These are phyloP conservation scores for Alternaria ethzedia DNA, from an alignment of 2,329 filamentous ascomycete genomes.

Conservation along the genomic window DNA sequence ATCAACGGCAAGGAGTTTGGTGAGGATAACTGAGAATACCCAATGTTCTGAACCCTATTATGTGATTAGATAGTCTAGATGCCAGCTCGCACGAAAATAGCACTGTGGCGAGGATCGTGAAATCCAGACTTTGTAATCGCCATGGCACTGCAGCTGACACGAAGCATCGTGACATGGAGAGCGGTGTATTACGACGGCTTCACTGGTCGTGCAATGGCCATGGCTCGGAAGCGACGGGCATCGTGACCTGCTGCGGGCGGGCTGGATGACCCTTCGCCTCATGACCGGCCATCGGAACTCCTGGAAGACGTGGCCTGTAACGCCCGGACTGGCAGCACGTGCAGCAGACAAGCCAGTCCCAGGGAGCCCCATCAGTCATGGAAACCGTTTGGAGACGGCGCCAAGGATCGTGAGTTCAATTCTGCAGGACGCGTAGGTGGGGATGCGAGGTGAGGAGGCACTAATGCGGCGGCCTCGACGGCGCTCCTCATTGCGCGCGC, in stretches of 20 bases:
- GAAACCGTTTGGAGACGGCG: slow-evolving; percentile 14
- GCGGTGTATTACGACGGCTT: slow-evolving; percentile 32
- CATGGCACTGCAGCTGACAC: neutral
- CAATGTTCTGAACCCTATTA: neutral
- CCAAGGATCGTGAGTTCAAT: slow-evolving; percentile 42
- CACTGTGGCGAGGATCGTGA: slow-evolving; percentile 28
- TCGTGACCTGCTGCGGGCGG: slow-evolving; percentile 9
- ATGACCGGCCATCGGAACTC: neutral
- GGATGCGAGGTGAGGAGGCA: neutral
- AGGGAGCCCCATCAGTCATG: slow-evolving; percentile 35
- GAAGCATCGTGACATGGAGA: slow-evolving; percentile 33
- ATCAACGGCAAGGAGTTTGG: slow-evolving; percentile 35
- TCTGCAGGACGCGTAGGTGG: slow-evolving; percentile 19
- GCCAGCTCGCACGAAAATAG: slow-evolving; percentile 1
- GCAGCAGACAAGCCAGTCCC: slow-evolving; percentile 31
- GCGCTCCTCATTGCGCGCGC: slow-evolving; percentile 13
- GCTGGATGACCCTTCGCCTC: slow-evolving; percentile 10
- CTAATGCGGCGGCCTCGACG: slow-evolving; percentile 5
- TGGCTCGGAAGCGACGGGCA: slow-evolving; percentile 24
- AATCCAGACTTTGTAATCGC: slow-evolving; percentile 11
- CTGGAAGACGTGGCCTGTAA: neutral
- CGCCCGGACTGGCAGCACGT: slow-evolving; percentile 25
- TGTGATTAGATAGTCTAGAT: neutral
- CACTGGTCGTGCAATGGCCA: slow-evolving; percentile 3
- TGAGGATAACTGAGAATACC: slow-evolving; percentile 11